Evolutionary conservation across 768 basidiomycete genomes (phyloP), one percentile per base, ranked within the genome.

Genomic region (Amanita muscaria): DNA sequence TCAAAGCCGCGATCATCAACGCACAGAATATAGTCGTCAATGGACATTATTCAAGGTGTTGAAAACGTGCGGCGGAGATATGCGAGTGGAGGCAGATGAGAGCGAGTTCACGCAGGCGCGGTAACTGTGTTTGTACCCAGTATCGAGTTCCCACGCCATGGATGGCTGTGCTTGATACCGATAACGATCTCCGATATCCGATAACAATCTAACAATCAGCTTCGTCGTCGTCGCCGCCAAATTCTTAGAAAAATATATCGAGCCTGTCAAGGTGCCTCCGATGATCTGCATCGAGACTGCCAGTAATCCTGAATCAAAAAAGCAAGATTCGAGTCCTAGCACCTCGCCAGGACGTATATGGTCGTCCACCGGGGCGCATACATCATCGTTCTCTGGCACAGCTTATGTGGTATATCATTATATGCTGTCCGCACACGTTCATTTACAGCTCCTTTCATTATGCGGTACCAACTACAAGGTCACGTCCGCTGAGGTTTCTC

Each of bases 401-500:
- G 47, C 55, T 51, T n/a, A n/a, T n/a, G n/a, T n/a, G n/a, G n/a
- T n/a, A n/a, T n/a, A n/a, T n/a, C n/a, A n/a, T n/a, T n/a, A n/a
- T 33, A 55, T 51, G 19, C 63, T 15, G 35, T 39, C 37, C 58
- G 64, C 34, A 56, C 58, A 34, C 59, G 64, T 33, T 59, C 67
- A 14, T 53, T 62, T 51, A 63, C 53, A 34, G 12, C 45, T 27
- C 53, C 37, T 41, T 51, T 56, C 51, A 39, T 56, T 59, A 24
- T 55, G 27, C 27, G 27, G 61, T 43, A 10, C 49, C 56, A 8
- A 51, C 57, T 30, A 51, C 61, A 22, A 76, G 72, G 49, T 74
- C 76, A 22, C 69, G 73, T 23, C 85, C 84, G 4, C 66, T 80
- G 87, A 88, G 57, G 66, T 92, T 85, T 82, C 14, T 75, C 82